phyloP scores from a whole-genome alignment of 176 grass and related monocot species.

The Cymbopogon citratus region DNA sequence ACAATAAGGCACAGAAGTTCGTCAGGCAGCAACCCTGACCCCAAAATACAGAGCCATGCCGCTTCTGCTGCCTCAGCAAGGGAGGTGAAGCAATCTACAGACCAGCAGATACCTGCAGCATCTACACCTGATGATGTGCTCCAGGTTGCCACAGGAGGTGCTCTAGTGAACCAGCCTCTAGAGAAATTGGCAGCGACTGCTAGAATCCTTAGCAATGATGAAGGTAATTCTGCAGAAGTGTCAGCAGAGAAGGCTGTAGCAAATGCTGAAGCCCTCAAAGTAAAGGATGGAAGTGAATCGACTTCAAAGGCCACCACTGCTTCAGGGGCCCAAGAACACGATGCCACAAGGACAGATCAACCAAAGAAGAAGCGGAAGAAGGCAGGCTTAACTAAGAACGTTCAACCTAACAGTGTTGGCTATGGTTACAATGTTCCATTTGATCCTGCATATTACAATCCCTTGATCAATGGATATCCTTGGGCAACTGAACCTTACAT shows the following conservation, averaged over 20 bases:
- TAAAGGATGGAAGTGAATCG: conserved; percentile 20
- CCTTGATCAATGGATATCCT: conserved; percentile 22
- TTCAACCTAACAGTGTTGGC: conserved; percentile 18
- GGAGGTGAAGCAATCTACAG: conserved; percentile 17
- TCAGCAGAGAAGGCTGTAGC: conserved; percentile 18
- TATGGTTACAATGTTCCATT: conserved; percentile 24
- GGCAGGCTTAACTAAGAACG: conserved; percentile 19
- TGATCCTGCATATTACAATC: conserved; percentile 39
- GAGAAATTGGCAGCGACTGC: conserved; percentile 10
- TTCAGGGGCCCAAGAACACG: conserved; percentile 14
- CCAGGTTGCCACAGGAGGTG: neutral
- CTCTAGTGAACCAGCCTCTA: neutral
- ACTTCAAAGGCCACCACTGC: neutral
- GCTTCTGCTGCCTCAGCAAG: conserved; percentile 27
- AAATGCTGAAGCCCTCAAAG: conserved; percentile 4
- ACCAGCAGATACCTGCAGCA: conserved; percentile 21
- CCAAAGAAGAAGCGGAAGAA: conserved; percentile 37
- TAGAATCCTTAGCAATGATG: conserved; percentile 26
- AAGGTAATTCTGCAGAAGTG: conserved; percentile 21
- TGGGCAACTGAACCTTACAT: conserved; percentile 39
- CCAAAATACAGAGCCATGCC: conserved; percentile 12
- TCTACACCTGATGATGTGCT: conserved; percentile 5
- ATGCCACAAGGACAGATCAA: conserved; percentile 19
- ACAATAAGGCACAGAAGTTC: conserved; percentile 44
- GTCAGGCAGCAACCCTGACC: conserved; percentile 36